Percentiles rank a stretch among this genome's conserved stretches.
Evolutionary conservation across 306 rosid species (phyloP).

Genomic region (Ceratonia siliqua): DNA sequence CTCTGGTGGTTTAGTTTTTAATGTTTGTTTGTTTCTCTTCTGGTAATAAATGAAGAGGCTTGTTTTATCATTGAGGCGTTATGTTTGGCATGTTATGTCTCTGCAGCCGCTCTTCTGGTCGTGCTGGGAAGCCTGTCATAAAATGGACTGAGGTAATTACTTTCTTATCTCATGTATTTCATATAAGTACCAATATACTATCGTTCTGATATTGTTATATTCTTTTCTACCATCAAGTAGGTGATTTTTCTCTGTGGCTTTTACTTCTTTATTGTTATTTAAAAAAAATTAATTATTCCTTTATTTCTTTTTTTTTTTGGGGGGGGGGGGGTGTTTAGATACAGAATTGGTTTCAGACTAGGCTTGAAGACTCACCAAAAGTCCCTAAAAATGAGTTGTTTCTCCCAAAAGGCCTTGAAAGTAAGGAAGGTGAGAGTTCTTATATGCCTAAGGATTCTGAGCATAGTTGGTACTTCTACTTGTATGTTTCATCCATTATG

Average conservation of each 20-base stretch:
- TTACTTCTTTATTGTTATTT: background rate
- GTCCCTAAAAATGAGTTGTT: slow-evolving; percentile 38
- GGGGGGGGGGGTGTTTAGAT: slow-evolving; percentile 47
- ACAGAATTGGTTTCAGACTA: slow-evolving; percentile 71
- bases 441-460: slow-evolving; percentile 43
- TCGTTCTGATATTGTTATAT: background rate
- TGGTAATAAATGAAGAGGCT: background rate
- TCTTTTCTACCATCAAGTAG: background rate
- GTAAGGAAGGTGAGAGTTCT: slow-evolving; percentile 48
- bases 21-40: slow-evolving; percentile 1
- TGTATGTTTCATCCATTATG: background rate
- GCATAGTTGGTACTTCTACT: slow-evolving; percentile 24
- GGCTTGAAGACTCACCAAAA: slow-evolving; percentile 47
- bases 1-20: background rate
- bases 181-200: background rate
- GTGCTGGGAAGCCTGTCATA: slow-evolving; percentile 85
- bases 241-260: background rate
- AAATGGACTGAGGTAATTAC: slow-evolving; percentile 77
- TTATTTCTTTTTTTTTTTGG: slow-evolving; percentile 8
- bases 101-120: slow-evolving; percentile 80
- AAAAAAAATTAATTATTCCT: background rate
- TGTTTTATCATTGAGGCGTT: slow-evolving; percentile 29
- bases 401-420: slow-evolving; percentile 40
- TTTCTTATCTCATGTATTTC: slow-evolving; percentile 9
- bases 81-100: slow-evolving; percentile 35